Base-by-base conservation (phyloP, 306 rosid genomes). In the Ormosia emarginata region DNA sequence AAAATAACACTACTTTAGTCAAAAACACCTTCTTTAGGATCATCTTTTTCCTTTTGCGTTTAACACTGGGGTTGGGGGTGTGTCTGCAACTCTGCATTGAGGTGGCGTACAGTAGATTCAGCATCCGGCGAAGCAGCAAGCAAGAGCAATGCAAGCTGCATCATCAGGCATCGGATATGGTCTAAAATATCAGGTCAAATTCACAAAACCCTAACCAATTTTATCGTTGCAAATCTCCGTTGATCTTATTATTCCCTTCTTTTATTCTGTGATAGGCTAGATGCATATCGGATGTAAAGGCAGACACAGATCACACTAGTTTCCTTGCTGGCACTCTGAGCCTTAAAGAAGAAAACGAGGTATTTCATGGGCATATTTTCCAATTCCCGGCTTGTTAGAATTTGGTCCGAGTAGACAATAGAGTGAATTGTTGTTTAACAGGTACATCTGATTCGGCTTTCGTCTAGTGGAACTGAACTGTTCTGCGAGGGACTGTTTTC, bases 271-370 rank as follows among this genome's bases (percentile, higher is more conserved):
- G 4, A 62, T 68, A 95, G 99, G 99, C 99, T 64, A 85, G 99
- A 86, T 93, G 99, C 86, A 92, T 95, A 67, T 92, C 99, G 10
- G 98, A 95, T 80, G 99, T 95, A 12, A 93, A 89, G 79, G 97
- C 98, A 18, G 99, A 95, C 81, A 93, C 94, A 32, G 98, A 95
- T 90, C 98, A 95, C 80, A 92, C 99, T 64, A 93, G 94, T 78
- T 95, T 95, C 81, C 88, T 95, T 41, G 90, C 98, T 11, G 99
- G 96, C 74, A 95, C 99, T 71, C 97, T 89, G 29, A 93, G 99
- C 59, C 99, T 95, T 47, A 93, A 92, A 88, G 99, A 95, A 84
- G 99, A 93, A 88, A 95, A 93, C 40, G 99, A 95, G 98, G 99
- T 95, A 55, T 89, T 36, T 52, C 55, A 8, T 53, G 1, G 13